phyloP scores from a whole-genome alignment of 2,329 filamentous ascomycete species.

The Paramyrothecium sp. region DNA sequence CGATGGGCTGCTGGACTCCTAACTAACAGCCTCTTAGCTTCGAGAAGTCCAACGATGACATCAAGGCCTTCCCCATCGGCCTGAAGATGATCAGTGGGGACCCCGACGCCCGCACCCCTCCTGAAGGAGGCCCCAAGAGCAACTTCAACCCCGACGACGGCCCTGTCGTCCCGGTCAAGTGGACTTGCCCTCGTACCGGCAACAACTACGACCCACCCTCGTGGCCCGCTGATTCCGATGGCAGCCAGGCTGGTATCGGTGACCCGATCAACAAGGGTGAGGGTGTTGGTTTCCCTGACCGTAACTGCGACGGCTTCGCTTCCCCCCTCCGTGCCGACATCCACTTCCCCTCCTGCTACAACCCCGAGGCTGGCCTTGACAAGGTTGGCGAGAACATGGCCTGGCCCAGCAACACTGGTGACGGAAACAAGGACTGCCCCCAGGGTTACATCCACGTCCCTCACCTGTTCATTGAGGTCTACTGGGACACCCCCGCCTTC shows the following conservation, averaged over 20 bases:
- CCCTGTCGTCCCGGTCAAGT: conserved; percentile 53
- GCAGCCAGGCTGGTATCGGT: conserved; percentile 51
- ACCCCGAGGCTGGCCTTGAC: conserved; percentile 57
- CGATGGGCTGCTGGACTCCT: neutral
- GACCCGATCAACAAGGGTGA: conserved; percentile 53
- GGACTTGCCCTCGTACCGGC: conserved; percentile 57
- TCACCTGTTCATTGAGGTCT: conserved; percentile 58
- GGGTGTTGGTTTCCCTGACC: conserved; percentile 67
- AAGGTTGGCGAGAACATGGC: conserved; percentile 65
- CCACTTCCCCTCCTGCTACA: conserved; percentile 74
- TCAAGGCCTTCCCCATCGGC: conserved; percentile 68
- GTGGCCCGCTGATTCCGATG: conserved; percentile 55
- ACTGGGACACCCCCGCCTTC: conserved; percentile 58
- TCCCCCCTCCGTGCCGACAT: conserved; percentile 65
- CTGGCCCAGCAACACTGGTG: conserved; percentile 50
- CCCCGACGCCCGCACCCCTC: conserved; percentile 54
- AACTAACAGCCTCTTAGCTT: conserved; percentile 38
- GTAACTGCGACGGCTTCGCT: conserved; percentile 62
- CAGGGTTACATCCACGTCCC: conserved; percentile 53
- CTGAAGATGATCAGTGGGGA: conserved; percentile 72
- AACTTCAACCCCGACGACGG: conserved; percentile 51
- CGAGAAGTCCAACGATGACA: conserved; percentile 61
- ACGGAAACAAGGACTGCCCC: conserved; percentile 54
- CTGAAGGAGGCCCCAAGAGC: conserved; percentile 44
- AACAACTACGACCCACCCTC: conserved; percentile 46